Base-by-base conservation (phyloP, 2,329 filamentous ascomycete genomes). In the Knufia petricola region DNA sequence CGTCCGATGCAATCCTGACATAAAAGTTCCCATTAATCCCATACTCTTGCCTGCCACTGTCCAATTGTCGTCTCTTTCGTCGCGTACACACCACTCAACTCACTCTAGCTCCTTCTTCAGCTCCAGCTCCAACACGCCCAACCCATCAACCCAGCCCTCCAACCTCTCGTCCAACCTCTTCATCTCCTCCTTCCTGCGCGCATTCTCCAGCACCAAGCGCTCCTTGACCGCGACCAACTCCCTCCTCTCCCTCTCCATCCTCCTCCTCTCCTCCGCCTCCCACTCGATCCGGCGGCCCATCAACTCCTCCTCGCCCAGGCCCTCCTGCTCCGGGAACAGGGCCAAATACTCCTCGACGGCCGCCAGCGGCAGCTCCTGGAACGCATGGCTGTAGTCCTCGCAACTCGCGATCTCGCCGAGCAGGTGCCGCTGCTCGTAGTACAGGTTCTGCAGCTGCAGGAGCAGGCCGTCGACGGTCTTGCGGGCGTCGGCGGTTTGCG, bases 381-480 rank as follows among this genome's bases (percentile, higher is more conserved):
- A 95, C 55, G 85, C 87, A 69, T 98, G 90, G 56, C 85, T 90
- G 49, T 32, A 49, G 45, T 82, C 84, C 63, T 95, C 86, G 65
- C 92, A 96, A 7, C 86, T 87, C 0, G 79, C 73, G 52, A 98
- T 96, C 68, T 98, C 92, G 42, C 86, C 86, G 55, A 85, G 81
- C 48, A 98, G 71, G 66, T 95, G 88, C 48, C 87, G 76, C 69
- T 96, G 89, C 66, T 98, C 90, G 63, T 98, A 98, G 65, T 92
- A 94, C 6, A 98, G 71, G 62, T 98, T 98, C 67, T 96, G 90
- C 48, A 98, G 75, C 62, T 94, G 86, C 31, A 98, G 75, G 63
- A 96, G 89, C 52, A 98, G 74, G 43, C 83, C 80, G 64, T 98
- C 92, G 55, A 96, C 87, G 67, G 95, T 87, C 60, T 90, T 85